A percentile compares a stretch with the other conserved stretches of the same genome.
Conservation (phyloP, 1,139 yeast genomes). For the Taphrina deformans region DNA sequence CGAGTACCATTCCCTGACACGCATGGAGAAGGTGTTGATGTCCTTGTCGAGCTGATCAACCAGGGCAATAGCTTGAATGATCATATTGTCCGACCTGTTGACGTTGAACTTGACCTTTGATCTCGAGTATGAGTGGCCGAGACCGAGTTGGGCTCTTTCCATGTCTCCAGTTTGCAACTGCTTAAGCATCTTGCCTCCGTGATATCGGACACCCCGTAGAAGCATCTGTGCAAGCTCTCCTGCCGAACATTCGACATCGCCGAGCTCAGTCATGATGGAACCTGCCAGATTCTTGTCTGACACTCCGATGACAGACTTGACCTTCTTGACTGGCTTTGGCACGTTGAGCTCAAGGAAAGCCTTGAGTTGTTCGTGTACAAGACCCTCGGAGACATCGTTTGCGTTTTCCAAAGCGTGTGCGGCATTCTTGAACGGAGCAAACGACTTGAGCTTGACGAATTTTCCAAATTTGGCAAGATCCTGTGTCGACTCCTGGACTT, state of each 20-base stretch:
- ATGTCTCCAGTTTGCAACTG: slow-evolving; percentile 92
- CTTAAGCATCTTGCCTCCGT: slow-evolving; percentile 83
- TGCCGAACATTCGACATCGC: slow-evolving; percentile 84
- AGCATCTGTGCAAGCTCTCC: slow-evolving; percentile 92
- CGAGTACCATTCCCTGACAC: slow-evolving; percentile 94
- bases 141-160: slow-evolving; percentile 97
- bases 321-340: slow-evolving; percentile 77
- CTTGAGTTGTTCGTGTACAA: slow-evolving; percentile 88
- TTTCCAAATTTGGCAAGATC: slow-evolving; percentile 89
- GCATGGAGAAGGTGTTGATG: slow-evolving; percentile 95
- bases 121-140: slow-evolving; percentile 85
- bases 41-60: slow-evolving; percentile 97
- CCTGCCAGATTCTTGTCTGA: slow-evolving; percentile 97
- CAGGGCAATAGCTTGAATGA: slow-evolving; percentile 96
- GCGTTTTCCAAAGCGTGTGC: slow-evolving; percentile 99
- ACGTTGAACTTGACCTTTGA: slow-evolving; percentile 96
- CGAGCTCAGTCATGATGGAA: slow-evolving; percentile 85
- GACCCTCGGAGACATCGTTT: slow-evolving; percentile 95
- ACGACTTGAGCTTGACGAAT: slow-evolving; percentile 87
- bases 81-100: slow-evolving; percentile 97
- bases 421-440: slow-evolving; percentile 92
- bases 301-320: slow-evolving; percentile 70
- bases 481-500: slow-evolving; percentile 87
- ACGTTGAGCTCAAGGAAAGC: slow-evolving; percentile 84
- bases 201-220: slow-evolving; percentile 90